Base-by-base conservation (phyloP, 2,329 filamentous ascomycete genomes). In the Diaporthe citri region DNA sequence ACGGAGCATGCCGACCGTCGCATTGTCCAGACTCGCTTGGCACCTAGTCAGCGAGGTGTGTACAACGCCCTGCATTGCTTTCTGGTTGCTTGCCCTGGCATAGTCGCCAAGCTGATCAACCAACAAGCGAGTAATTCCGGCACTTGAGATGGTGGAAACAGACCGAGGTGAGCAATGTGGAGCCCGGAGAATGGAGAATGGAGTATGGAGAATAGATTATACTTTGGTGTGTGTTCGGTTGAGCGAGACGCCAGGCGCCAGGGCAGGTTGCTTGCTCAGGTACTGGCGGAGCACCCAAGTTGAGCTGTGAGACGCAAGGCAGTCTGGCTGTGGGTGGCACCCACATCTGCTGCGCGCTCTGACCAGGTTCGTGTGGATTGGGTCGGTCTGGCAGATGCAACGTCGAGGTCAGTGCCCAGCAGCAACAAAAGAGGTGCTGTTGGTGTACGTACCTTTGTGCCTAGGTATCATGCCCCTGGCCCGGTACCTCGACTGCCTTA, bases 91-190 rank as follows among this genome's bases (percentile, higher is more conserved):
- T n/a, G 64, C 64, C 20, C n/a, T 36, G 48, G 64, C 64, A 69
- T 69, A 39, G 64, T 39, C 48, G 64, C 64, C 64, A 69, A 69
- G 64, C 22, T 69, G 64, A 69, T 69, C 64, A 69, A 41, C 64
- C 64, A 69, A 69, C 64, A 55, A 51, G 64, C 64, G 64, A 69
- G 64, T 69, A 69, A 55, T 69, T 55, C 25, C 64, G 64, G 64
- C 64, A 41, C 64, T 69, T 69, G 15, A 52, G 64, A 41, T 55
- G 31, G 34, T 51, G 34, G 34, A 69, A 55, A 41, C 48, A 69
- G 64, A 69, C 64, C 64, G 64, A 69, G 46, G 22, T 25, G 64
- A 39, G 48, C 22, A 8, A 41, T 28, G 48, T 69, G 34, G 46
- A 55, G 64, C 10, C 34, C 64, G 64, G 64, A 66, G 60, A 31